Conservation (phyloP, 2,329 filamentous ascomycete genomes). For the Fulvia fulva region DNA sequence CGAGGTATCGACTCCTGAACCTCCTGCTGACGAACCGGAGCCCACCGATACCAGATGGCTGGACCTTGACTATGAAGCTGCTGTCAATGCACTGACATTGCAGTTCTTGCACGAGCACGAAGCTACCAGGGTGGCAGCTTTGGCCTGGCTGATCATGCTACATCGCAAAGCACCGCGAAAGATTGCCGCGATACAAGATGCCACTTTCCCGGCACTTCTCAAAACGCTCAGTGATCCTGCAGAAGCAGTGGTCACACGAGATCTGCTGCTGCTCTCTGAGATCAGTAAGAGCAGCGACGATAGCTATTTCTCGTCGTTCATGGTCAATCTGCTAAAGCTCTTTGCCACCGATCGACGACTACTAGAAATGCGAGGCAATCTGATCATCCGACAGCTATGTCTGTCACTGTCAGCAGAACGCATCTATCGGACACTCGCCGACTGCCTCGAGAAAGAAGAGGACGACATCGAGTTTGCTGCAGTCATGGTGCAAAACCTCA, state of each 20-base stretch:
- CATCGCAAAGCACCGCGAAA: constrained; percentile 92
- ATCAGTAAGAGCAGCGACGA: constrained; percentile 97
- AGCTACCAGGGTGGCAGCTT: constrained; percentile 84
- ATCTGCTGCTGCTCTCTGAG: constrained; percentile 87
- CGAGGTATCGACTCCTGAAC: constrained; percentile 28
- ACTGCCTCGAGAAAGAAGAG: constrained; percentile 95
- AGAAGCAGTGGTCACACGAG: constrained; percentile 91
- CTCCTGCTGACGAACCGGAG: constrained; percentile 17
- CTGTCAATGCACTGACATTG: constrained; percentile 86
- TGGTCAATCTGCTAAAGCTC: constrained; percentile 91
- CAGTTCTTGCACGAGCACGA: constrained; percentile 97
- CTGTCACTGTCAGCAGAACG: constrained; percentile 88
- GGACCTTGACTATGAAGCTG: constrained; percentile 92
- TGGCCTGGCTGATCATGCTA: constrained; percentile 97
- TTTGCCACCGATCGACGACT: constrained; percentile 92
- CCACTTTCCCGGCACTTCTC: constrained; percentile 89
- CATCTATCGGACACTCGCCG: constrained; percentile 91
- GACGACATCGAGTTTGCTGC: constrained; percentile 94
- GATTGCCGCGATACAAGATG: constrained; percentile 86
- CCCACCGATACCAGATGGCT: constrained; percentile 10
- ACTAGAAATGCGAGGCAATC: constrained; percentile 85
- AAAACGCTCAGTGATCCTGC: constrained; percentile 95
- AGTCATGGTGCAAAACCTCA: constrained; percentile 98
- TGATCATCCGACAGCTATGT: constrained; percentile 94
- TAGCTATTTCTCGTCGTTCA: constrained; percentile 95